These are phyloP conservation scores for Jacaranda copaia DNA, from an alignment of 257 asterid genomes.

Conservation along the genomic window DNA sequence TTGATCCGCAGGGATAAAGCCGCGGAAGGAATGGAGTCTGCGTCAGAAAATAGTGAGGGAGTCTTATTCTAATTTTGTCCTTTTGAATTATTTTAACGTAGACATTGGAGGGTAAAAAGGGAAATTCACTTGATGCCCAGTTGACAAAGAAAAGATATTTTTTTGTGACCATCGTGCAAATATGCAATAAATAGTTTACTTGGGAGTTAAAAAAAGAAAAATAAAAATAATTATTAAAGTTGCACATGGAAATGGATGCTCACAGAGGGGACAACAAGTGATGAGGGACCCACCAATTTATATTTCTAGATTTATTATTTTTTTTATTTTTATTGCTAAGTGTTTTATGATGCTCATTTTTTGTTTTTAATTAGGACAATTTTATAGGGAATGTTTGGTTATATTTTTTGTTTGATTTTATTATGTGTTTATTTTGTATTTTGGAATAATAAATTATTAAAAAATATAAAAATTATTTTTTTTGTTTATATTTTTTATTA, in stretches of 20 bases:
- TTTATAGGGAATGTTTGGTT: too few relatives aligned
- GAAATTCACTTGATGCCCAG: slow-evolving; percentile 39
- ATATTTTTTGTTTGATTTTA: too few relatives aligned
- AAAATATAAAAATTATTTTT: too few relatives aligned
- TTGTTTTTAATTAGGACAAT: too few relatives aligned
- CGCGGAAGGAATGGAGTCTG: slow-evolving; percentile 61
- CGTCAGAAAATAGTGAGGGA: slow-evolving; percentile 56
- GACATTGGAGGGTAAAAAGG: slow-evolving; percentile 49
- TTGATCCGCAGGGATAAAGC: slow-evolving; percentile 71
- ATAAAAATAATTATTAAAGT: slow-evolving; percentile 28
- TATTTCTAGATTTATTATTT: slow-evolving; percentile 26
- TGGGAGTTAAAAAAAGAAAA: slow-evolving; percentile 35
- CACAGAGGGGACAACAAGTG: slow-evolving; percentile 49
- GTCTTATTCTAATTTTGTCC: slow-evolving; percentile 29
- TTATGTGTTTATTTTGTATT: too few relatives aligned
- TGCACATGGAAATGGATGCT: slow-evolving; percentile 73
- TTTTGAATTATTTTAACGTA: slow-evolving; percentile 35
- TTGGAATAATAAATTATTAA: too few relatives aligned
- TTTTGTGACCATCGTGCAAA: slow-evolving; percentile 12
- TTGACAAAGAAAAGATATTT: slow-evolving; percentile 13
- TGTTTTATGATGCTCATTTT: too few relatives aligned
- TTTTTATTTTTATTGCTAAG: neutral
- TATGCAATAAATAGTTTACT: slow-evolving; percentile 31
- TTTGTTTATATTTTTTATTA: too few relatives aligned
- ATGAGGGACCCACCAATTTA: slow-evolving; percentile 45